phyloP scores from a whole-genome alignment of 148 eudicot genomes.

The Diospyros lotus region DNA sequence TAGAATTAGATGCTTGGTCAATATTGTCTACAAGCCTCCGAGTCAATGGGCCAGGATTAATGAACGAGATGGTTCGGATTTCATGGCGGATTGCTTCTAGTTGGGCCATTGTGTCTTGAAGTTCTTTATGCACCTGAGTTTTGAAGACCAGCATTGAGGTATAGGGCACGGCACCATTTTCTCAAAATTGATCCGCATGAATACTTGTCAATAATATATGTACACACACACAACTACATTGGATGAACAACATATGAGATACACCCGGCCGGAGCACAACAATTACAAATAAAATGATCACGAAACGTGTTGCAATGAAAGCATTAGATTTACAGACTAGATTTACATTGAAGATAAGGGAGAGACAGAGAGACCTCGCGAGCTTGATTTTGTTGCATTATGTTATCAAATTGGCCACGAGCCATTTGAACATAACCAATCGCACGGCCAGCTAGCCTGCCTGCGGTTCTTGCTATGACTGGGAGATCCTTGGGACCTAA shows the following conservation, averaged over 20 bases:
- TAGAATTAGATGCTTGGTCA: slow-evolving; percentile 23
- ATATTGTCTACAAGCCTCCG: slow-evolving; percentile 63
- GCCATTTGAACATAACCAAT: slow-evolving; percentile 89
- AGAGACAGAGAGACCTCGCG: slow-evolving; percentile 58
- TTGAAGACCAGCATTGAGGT: not conserved
- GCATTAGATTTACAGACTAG: not conserved
- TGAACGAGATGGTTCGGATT: slow-evolving; percentile 63
- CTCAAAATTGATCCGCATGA: no score
- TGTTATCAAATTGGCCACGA: slow-evolving; percentile 86
- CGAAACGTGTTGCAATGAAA: no score
- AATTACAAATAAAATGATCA: no score
- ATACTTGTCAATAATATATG: no score
- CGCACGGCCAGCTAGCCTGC: slow-evolving; percentile 80
- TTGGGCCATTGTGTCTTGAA: slow-evolving; percentile 89
- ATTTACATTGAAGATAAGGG: not conserved
- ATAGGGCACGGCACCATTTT: not conserved
- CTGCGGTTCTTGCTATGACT: slow-evolving; percentile 64
- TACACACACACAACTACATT: no score
- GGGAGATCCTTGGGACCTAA: slow-evolving; percentile 90
- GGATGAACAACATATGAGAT: no score
- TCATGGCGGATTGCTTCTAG: slow-evolving; percentile 90
- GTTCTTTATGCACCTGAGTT: slow-evolving; percentile 81
- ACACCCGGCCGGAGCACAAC: no score
- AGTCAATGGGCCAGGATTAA: slow-evolving; percentile 84
- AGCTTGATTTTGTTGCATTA: slow-evolving; percentile 80